These are phyloP conservation scores for Candida andamanensis DNA, from an alignment of 805 yeast genomes.

Conservation along the genomic window DNA sequence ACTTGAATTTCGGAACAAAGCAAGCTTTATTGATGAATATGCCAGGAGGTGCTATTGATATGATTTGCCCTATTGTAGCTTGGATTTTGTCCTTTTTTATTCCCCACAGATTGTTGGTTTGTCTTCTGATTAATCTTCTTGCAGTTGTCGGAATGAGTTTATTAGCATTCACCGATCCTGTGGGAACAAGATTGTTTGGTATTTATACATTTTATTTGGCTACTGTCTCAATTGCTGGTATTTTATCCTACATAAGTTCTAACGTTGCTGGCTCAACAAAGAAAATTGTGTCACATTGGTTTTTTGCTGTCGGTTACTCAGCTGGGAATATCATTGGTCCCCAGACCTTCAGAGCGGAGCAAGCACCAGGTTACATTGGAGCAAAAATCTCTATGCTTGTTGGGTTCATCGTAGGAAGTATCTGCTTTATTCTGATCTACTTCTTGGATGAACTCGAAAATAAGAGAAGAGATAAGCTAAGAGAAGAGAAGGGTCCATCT, in stretches of 20 bases:
- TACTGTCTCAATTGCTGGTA: conserved; percentile 23
- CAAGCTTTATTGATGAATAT: conserved; percentile 23
- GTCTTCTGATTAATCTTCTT: conserved; percentile 17
- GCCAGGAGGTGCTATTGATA: conserved; percentile 31
- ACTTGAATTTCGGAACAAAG: conserved; percentile 15
- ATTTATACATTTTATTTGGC: conserved; percentile 22
- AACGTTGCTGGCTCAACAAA: conserved; percentile 22
- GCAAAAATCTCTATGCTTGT: conserved; percentile 13
- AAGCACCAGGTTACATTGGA: conserved; percentile 21
- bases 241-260: conserved; percentile 14
- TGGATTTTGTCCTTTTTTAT: conserved; percentile 11
- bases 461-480: conserved; percentile 24
- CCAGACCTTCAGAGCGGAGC: conserved; percentile 16
- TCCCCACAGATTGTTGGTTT: conserved; percentile 20
- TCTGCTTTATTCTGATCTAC: conserved; percentile 24
- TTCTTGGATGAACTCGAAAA: conserved; percentile 20
- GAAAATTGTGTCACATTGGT: conserved; percentile 19
- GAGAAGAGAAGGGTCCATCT: conserved; percentile 16
- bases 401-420: conserved; percentile 23
- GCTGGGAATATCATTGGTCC: conserved; percentile 24
- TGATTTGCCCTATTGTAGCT: conserved; percentile 1
- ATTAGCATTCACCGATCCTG: conserved; percentile 9
- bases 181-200: conserved; percentile 25
- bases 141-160: conserved; percentile 13
- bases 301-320: conserved; percentile 20